phyloP scores from a whole-genome alignment of 768 basidiomycete species.

The Pisolithus orientalis region DNA sequence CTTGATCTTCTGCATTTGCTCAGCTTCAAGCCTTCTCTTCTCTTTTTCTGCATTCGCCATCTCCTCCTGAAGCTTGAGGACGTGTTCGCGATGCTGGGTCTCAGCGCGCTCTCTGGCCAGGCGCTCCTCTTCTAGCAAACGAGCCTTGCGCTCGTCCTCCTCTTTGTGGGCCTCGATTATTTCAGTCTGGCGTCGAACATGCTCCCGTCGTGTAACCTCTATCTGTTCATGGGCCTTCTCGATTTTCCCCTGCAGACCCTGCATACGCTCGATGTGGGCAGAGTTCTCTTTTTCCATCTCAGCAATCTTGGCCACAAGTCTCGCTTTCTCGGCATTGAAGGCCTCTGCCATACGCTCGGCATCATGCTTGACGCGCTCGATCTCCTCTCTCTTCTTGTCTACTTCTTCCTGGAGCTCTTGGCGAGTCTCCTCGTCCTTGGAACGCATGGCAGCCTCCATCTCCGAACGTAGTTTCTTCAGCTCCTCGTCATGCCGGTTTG shows the following conservation, averaged over 20 bases:
- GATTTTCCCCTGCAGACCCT: slow-evolving; percentile 24
- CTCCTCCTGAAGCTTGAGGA: slow-evolving; percentile 21
- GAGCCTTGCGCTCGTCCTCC: slow-evolving; percentile 24
- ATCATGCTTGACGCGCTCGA: slow-evolving; percentile 35
- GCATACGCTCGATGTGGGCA: slow-evolving; percentile 11
- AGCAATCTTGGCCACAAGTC: slow-evolving; percentile 23
- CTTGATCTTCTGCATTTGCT: slow-evolving; percentile 22
- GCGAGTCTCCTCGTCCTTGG: slow-evolving; percentile 42
- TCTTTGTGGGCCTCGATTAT: slow-evolving; percentile 19
- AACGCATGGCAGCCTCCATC: slow-evolving; percentile 38
- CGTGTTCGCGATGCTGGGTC: slow-evolving; percentile 23
- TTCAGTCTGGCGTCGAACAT: slow-evolving; percentile 22
- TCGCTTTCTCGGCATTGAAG: slow-evolving; percentile 32
- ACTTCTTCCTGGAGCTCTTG: slow-evolving; percentile 40
- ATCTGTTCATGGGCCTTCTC: slow-evolving; percentile 20
- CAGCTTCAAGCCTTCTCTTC: slow-evolving; percentile 12
- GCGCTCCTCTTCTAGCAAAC: slow-evolving; percentile 27
- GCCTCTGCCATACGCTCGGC: slow-evolving; percentile 35
- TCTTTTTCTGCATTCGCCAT: slow-evolving; percentile 21
- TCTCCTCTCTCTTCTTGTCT: slow-evolving; percentile 37
- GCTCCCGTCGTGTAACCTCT: slow-evolving; percentile 22
- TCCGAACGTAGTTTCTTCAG: slow-evolving; percentile 40
- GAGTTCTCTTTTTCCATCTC: slow-evolving; percentile 23
- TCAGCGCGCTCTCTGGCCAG: slow-evolving; percentile 21
- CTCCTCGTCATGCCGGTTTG: slow-evolving; percentile 42